phyloP scores from a whole-genome alignment of 2,329 filamentous ascomycete genomes.

The Colletotrichum tamarilloi region DNA sequence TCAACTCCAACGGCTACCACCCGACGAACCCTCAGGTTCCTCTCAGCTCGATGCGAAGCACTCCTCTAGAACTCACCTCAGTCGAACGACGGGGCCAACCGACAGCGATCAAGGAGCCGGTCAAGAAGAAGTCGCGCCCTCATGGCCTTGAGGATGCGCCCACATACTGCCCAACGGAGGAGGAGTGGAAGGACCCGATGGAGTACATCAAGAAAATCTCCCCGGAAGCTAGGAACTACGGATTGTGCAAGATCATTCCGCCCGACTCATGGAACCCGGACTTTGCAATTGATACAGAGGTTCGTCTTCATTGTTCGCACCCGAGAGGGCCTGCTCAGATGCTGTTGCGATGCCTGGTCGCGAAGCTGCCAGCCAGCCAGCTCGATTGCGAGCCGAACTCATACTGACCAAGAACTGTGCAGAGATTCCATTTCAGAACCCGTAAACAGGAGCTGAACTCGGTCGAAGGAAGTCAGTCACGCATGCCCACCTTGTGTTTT shows the following conservation, averaged over 20 bases:
- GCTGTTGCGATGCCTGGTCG: not conserved
- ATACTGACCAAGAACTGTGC: conserved; percentile 17
- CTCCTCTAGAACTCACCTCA: conserved; percentile 83
- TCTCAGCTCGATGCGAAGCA: conserved; percentile 66
- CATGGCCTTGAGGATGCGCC: conserved; percentile 91
- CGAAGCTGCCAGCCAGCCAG: not conserved
- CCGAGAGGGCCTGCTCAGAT: not conserved
- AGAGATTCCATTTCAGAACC: conserved; percentile 98
- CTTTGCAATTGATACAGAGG: conserved; percentile 97
- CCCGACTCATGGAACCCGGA: conserved; percentile 93
- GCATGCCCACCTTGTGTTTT: not conserved
- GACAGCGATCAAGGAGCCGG: conserved; percentile 78
- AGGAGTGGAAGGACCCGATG: conserved; percentile 95
- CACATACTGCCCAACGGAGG: conserved; percentile 88
- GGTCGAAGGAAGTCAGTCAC: conserved; percentile 89
- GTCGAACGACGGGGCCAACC: conserved; percentile 92
- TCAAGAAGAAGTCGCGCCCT: conserved; percentile 81
- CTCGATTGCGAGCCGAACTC: not conserved
- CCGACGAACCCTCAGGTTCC: conserved; percentile 61
- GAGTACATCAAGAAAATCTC: conserved; percentile 94
- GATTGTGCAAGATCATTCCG: conserved; percentile 95
- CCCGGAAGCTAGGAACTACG: conserved; percentile 86
- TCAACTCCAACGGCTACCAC: conserved; percentile 65
- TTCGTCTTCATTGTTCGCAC: conserved; percentile 49
- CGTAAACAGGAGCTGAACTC: conserved; percentile 97